Base-by-base conservation (phyloP, 2,329 filamentous ascomycete species). In the Neopestalotiopsis sp. region DNA sequence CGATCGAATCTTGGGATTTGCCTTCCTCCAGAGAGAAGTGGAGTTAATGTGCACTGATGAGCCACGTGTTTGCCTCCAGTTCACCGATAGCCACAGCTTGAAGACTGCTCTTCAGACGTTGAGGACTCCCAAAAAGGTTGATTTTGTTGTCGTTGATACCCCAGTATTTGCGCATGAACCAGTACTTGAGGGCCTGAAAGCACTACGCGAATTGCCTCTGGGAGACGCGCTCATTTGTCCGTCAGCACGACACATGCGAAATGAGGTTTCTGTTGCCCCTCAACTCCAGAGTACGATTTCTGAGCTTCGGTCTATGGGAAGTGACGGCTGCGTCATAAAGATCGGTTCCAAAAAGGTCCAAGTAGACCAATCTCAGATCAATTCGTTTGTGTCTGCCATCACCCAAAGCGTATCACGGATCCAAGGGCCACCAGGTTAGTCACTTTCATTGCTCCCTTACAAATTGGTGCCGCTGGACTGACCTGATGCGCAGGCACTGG, bases 151-250 rank as follows among this genome's bases (percentile, higher is more conserved):
- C 2, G 86, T 93, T 0, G 86, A 92, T 57, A 91, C 91, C 0
- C 83, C 91, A 0, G 84, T 91, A 0, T 94, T 93, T 74, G 89
- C 91, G 0, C 93, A 90, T 67, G 89, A 93, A 67, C 92, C 92
- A 0, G 84, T 94, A 1, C 76, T 94, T 4, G 78, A 85, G 62
- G 84, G 87, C 1, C 79, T 94, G 1, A 85, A 92, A 74, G 78
- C 81, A 0, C 88, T 89, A 30, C 79, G 75, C 0, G 84, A 89
- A 1, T 67, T 93, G 0, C 86, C 90, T 0, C 79, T 94, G 0
- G 80, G 86, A 3, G 76, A 86, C 1, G 81, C 87, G 40, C 73
- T 92, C 0, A 77, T 92, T 4, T 70, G 79, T 13, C 71, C 0
- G 68, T 70, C 0, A 62, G 70, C 0, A 60, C 71, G 0, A 12